phyloP scores from a whole-genome alignment of 176 grass and related monocot genomes.

The Avena insularis region DNA sequence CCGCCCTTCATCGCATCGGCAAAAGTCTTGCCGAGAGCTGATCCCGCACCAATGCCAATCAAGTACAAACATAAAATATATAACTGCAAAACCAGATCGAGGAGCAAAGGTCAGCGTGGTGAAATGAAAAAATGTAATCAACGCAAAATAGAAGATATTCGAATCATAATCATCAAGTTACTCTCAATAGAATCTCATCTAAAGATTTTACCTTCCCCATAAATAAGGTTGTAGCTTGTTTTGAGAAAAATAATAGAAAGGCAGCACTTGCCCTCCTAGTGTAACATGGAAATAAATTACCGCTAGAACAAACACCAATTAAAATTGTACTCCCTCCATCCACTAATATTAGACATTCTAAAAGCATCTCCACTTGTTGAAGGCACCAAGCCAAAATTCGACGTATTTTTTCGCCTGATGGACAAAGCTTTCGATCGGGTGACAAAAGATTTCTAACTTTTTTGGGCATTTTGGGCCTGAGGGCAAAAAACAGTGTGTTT shows the following conservation, averaged over 20 bases:
- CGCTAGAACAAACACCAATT: neutral
- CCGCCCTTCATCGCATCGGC: neutral
- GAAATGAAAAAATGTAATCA: neutral
- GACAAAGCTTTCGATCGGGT: too few relatives aligned
- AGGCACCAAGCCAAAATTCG: too few relatives aligned
- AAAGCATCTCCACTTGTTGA: too few relatives aligned
- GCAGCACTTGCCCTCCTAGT: too few relatives aligned
- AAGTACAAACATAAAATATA: neutral
- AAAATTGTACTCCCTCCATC: neutral
- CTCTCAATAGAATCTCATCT: too few relatives aligned
- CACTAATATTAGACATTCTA: too few relatives aligned
- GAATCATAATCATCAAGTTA: neutral
- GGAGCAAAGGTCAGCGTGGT: neutral
- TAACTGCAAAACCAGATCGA: neutral
- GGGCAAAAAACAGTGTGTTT: too few relatives aligned
- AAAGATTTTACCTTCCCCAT: too few relatives aligned
- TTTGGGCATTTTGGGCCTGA: too few relatives aligned
- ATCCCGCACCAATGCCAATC: neutral
- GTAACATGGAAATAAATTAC: neutral
- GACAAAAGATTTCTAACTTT: too few relatives aligned
- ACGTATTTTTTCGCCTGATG: too few relatives aligned
- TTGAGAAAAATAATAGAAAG: neutral
- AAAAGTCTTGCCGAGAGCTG: neutral
- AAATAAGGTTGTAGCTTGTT: neutral
- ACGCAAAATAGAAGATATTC: neutral